Percentiles rank a stretch among this genome's conserved stretches.
phyloP scores from a whole-genome alignment of 1,284 basidiomycete species.

The Takashimella tepidaria region DNA sequence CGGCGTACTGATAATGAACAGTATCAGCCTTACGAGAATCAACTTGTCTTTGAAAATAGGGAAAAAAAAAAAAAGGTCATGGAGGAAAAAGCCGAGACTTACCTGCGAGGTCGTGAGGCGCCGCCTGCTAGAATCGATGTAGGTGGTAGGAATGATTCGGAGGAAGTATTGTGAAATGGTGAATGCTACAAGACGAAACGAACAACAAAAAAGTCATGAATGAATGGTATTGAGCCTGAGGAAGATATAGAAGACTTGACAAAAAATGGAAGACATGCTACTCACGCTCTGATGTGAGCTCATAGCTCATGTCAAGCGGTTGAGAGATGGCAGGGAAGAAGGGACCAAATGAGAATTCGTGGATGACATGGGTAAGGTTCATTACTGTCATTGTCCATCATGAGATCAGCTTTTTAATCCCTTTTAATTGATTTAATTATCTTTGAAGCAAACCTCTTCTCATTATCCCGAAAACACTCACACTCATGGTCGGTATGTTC shows the following conservation, averaged over 20 bases:
- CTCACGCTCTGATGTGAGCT: conserved; percentile 72
- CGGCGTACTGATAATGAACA: conserved; percentile 97
- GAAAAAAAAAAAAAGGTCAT: neutral
- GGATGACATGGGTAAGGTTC: conserved; percentile 94
- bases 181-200: conserved; percentile 61
- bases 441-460: too few species aligned
- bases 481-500: conserved; percentile 81
- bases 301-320: conserved; percentile 86
- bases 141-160: conserved; percentile 89
- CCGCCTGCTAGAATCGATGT: conserved; percentile 63
- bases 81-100: conserved; percentile 5
- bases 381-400: conserved; percentile 60
- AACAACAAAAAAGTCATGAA: neutral
- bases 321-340: conserved; percentile 94
- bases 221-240: neutral
- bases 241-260: neutral
- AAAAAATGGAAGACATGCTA: conserved; percentile 19
- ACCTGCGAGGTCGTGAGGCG: conserved; percentile 62
- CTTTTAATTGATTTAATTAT: too few species aligned
- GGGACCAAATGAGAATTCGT: conserved; percentile 94
- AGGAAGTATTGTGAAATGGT: conserved; percentile 95
- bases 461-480: conserved; percentile 47
- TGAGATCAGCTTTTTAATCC: too few species aligned
- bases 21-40: too few species aligned
- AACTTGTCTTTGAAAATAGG: neutral